phyloP scores from a whole-genome alignment of 306 rosid species.

The Sicyos edulis region DNA sequence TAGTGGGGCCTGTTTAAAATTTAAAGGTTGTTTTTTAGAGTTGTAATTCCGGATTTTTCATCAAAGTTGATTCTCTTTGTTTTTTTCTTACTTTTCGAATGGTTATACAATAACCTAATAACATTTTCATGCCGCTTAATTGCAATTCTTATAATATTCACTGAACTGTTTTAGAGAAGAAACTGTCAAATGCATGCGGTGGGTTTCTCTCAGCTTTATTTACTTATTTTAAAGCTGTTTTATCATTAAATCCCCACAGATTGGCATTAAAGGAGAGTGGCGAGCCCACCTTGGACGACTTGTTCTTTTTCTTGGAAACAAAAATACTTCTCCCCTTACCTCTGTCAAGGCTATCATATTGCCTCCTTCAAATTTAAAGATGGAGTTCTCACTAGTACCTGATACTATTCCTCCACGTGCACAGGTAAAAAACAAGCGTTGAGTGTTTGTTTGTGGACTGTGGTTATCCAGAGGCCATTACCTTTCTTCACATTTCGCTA shows the following conservation, averaged over 20 bases:
- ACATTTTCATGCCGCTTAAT: background rate
- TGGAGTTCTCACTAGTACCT: slow-evolving; percentile 88
- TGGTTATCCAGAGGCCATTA: slow-evolving; percentile 1
- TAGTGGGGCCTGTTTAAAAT: background rate
- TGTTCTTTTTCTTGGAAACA: slow-evolving; percentile 97
- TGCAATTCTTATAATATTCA: background rate
- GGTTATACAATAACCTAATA: background rate
- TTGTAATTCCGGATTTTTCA: background rate
- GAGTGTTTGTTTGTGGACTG: slow-evolving; percentile 11
- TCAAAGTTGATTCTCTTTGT: background rate
- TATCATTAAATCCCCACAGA: slow-evolving; percentile 32
- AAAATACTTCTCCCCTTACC: slow-evolving; percentile 77
- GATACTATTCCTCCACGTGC: slow-evolving; percentile 98
- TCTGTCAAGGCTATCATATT: slow-evolving; percentile 85
- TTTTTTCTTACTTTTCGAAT: background rate
- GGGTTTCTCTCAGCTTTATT: slow-evolving; percentile 1
- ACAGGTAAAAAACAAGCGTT: slow-evolving; percentile 47
- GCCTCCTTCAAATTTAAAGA: slow-evolving; percentile 83
- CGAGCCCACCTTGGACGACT: slow-evolving; percentile 80
- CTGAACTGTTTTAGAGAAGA: slow-evolving; percentile 17
- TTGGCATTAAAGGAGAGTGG: slow-evolving; percentile 98
- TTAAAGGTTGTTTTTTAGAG: background rate
- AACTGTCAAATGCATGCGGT: background rate
- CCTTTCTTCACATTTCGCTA: slow-evolving; percentile 17
- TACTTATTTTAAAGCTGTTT: background rate